Percentiles rank a stretch among this genome's conserved stretches.
Evolutionary conservation across 164 flowering plant species (phyloP).

Genomic region (Vitis labrusca): DNA sequence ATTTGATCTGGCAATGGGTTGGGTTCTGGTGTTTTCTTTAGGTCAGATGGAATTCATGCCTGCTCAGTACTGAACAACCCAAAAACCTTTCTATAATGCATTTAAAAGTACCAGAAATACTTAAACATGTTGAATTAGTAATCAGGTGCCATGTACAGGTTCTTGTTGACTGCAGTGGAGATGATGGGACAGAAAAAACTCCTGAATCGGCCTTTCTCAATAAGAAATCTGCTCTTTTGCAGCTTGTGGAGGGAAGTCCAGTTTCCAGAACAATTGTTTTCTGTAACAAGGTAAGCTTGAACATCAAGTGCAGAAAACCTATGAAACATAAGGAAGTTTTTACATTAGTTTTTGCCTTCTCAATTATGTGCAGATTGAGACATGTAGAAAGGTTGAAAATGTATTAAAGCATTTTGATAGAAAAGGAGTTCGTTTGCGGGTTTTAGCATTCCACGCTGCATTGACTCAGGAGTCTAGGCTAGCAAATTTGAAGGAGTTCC

Average conservation of each 20-base stretch:
- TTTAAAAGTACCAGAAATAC: not conserved
- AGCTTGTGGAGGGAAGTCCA: constrained; percentile 60
- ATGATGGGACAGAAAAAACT: constrained; percentile 57
- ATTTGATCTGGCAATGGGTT: not conserved
- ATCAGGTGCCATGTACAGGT: constrained; percentile 41
- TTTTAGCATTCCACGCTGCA: constrained; percentile 93
- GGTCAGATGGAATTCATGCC: not conserved
- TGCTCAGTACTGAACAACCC: not conserved
- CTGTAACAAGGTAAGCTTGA: constrained; percentile 79
- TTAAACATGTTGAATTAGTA: not conserved
- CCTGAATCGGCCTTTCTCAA: constrained; percentile 89
- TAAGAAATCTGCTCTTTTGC: constrained; percentile 81
- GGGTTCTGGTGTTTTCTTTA: not conserved
- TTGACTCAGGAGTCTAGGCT: constrained; percentile 68
- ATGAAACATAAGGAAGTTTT: not conserved
- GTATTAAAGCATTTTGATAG: constrained; percentile 69
- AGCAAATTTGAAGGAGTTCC: constrained; percentile 78
- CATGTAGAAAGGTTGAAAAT: constrained; percentile 96
- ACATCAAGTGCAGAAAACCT: not conserved
- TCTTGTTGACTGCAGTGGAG: constrained; percentile 97
- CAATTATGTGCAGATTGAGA: constrained; percentile 69
- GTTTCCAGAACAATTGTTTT: constrained; percentile 82
- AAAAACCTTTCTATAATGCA: not conserved
- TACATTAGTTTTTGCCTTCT: not conserved
- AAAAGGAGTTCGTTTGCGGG: constrained; percentile 50